Conservation (phyloP, 2,329 filamentous ascomycete species). For the Xylaria multiplex region DNA sequence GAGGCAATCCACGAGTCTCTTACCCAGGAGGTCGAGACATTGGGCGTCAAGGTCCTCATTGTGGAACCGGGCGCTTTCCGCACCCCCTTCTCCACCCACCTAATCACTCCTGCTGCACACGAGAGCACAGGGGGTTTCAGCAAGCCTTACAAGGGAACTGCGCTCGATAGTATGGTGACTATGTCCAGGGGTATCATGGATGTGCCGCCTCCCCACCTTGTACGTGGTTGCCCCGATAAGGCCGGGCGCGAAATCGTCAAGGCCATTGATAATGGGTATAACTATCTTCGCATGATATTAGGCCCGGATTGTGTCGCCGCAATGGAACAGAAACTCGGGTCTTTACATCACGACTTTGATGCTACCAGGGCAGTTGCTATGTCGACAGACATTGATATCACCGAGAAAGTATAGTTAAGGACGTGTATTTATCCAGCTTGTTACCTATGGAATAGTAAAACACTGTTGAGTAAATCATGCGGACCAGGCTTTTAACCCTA, state of each 20-base stretch:
- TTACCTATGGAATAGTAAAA: too few relatives aligned
- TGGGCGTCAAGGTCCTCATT: constrained; percentile 37
- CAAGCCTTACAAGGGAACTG: constrained; percentile 29
- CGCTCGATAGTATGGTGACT: constrained; percentile 30
- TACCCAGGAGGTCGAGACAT: constrained; percentile 19
- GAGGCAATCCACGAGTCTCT: constrained; percentile 38
- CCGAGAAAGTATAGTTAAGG: constrained; percentile 10
- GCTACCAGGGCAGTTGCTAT: constrained; percentile 22
- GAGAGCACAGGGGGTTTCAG: constrained; percentile 28
- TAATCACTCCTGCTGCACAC: constrained; percentile 26
- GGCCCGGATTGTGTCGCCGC: constrained; percentile 35
- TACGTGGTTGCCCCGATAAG: constrained; percentile 35
- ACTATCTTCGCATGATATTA: constrained; percentile 38
- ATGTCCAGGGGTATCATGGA: constrained; percentile 9
- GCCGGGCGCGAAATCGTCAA: constrained; percentile 35
- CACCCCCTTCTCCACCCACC: constrained; percentile 29
- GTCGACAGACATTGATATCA: constrained; percentile 23
- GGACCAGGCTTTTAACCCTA: too few relatives aligned
- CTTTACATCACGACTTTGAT: constrained; percentile 22
- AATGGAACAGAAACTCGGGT: constrained; percentile 29
- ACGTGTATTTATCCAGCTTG: too few relatives aligned
- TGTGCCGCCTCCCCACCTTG: constrained; percentile 12
- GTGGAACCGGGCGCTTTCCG: constrained; percentile 36
- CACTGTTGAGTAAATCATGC: too few relatives aligned
- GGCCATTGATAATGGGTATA: constrained; percentile 32